phyloP scores from a whole-genome alignment of 148 eudicot genomes.

The Camellia lanceoleosa region DNA sequence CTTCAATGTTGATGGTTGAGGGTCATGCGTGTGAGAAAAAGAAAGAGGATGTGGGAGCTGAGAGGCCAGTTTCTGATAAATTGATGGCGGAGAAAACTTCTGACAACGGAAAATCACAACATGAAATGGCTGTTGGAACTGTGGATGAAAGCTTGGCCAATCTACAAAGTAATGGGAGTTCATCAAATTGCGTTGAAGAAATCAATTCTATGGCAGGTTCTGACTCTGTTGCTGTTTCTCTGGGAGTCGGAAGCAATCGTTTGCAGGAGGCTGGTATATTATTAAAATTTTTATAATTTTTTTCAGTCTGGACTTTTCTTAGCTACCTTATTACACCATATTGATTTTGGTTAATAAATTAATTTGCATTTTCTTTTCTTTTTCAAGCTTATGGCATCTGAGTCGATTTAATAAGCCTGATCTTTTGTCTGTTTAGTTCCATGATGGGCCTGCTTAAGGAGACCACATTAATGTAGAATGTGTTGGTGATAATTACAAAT shows the following conservation, averaged over 20 bases:
- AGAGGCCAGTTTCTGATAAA: not conserved
- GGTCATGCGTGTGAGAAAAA: not conserved
- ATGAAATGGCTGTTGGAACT: not conserved
- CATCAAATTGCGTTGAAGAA: not conserved
- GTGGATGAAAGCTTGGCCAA: not conserved
- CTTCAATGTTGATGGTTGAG: not conserved
- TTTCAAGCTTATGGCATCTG: not conserved
- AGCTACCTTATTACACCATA: too few relatives aligned
- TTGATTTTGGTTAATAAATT: too few relatives aligned
- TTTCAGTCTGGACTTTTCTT: not conserved
- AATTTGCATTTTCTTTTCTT: not conserved
- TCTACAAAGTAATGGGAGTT: not conserved
- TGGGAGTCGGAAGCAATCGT: not conserved
- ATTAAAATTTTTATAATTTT: not conserved
- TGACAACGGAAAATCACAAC: not conserved
- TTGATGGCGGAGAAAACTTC: not conserved
- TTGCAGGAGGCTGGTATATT: not conserved
- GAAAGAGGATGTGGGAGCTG: not conserved
- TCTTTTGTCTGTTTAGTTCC: not conserved
- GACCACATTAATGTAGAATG: not conserved
- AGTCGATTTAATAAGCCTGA: not conserved
- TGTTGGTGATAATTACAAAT: too few relatives aligned
- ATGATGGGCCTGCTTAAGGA: not conserved
- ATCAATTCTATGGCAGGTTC: not conserved
- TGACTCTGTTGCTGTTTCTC: not conserved